Evolutionary conservation across 495 filamentous ascomycete genomes (phyloP).

Genomic region (Neurospora pannonica): DNA sequence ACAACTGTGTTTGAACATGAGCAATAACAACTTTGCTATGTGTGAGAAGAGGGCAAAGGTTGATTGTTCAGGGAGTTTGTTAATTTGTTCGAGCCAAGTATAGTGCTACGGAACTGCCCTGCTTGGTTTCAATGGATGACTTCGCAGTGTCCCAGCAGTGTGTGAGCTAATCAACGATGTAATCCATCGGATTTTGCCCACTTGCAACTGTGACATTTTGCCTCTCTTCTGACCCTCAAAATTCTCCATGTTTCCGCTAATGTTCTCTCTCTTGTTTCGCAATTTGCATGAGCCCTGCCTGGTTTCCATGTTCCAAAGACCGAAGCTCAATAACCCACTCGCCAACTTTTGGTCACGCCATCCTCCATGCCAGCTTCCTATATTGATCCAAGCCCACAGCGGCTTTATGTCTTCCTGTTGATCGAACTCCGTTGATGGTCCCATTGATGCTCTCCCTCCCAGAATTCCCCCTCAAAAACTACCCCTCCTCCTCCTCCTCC

Average conservation of each 20-base stretch:
- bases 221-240: too few species aligned
- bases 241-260: too few species aligned
- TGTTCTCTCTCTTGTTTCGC: not conserved
- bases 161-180: too few species aligned
- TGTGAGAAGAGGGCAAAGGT: not conserved
- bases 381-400: too few species aligned
- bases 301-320: not conserved
- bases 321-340: not conserved
- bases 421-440: not conserved
- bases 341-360: not conserved
- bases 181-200: too few species aligned
- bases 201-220: too few species aligned
- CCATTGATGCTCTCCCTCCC: not conserved
- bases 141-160: not conserved
- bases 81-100: fast-evolving
- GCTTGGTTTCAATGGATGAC: not conserved
- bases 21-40: not conserved
- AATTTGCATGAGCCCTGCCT: too few species aligned
- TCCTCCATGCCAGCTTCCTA: not conserved
- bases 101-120: not conserved
- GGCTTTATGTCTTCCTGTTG: not conserved
- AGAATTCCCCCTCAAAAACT: not conserved
- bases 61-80: fast-evolving
- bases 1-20: not conserved
- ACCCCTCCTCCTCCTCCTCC: not conserved